A percentile compares a stretch with the other conserved stretches of the same genome.
These are phyloP conservation scores for Ceratobasidium sp. DNA, from an alignment of 1,284 basidiomycete species.

Conservation along the genomic window DNA sequence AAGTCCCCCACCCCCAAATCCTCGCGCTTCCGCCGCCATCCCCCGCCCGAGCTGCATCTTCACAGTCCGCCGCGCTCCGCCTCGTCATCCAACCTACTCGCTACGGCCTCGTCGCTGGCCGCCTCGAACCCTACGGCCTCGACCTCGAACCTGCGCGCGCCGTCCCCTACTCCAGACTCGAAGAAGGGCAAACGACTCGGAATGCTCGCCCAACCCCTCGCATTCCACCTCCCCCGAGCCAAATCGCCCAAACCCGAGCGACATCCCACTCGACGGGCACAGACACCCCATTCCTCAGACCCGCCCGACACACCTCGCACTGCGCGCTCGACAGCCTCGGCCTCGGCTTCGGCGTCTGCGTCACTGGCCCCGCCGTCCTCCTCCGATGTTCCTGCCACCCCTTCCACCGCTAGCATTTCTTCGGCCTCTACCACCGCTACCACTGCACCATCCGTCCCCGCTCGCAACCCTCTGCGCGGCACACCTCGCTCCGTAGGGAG, in stretches of 20 bases:
- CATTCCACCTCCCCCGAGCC: slow-evolving; percentile 33
- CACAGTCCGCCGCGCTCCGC: not conserved
- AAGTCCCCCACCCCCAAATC: slow-evolving; percentile 17
- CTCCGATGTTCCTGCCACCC: not conserved
- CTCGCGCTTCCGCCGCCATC: slow-evolving; percentile 25
- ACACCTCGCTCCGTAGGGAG: slow-evolving; percentile 34
- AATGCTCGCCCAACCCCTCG: slow-evolving; percentile 33
- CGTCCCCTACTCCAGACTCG: slow-evolving; percentile 9
- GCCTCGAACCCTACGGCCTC: slow-evolving; percentile 16
- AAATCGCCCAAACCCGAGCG: slow-evolving; percentile 24
- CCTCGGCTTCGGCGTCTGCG: too few species aligned
- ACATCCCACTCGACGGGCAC: not conserved
- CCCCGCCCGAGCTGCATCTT: slow-evolving; percentile 18
- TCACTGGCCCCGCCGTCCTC: not conserved
- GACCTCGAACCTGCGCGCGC: slow-evolving; percentile 29
- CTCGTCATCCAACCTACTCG: slow-evolving; percentile 25
- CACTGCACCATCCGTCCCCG: slow-evolving; percentile 27
- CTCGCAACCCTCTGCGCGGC: slow-evolving; percentile 32
- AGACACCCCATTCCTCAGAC: not conserved
- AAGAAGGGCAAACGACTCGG: slow-evolving; percentile 11
- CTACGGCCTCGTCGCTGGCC: not conserved
- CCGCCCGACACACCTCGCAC: not conserved
- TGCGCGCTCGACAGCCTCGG: not conserved
- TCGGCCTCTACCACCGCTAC: slow-evolving; percentile 10
- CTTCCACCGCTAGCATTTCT: slow-evolving; percentile 3